Base-by-base conservation (phyloP, 2,329 filamentous ascomycete genomes). In the Cryphonectria naterciae region DNA sequence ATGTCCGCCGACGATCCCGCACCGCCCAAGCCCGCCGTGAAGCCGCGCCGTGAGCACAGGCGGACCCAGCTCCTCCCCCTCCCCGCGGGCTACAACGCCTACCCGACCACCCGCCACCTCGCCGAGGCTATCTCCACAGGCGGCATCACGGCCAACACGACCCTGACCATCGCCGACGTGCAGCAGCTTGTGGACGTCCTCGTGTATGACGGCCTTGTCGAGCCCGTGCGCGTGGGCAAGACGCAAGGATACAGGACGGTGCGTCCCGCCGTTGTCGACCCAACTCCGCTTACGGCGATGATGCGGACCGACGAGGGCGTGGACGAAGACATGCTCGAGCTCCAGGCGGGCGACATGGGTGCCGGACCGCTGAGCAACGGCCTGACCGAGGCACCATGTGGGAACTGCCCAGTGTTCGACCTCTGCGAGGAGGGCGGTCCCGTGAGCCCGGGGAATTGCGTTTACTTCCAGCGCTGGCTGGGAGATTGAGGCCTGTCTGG, bases 391-490 rank as follows among this genome's bases (percentile, higher is more conserved):
- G 91, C 92, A 2, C 96, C 96, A 0, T 99, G 96, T 80, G 95
- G 95, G 1, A 87, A 90, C 69, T 99, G 96, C 80, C 96, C 96
- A 0, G 95, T 98, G 2, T 97, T 97, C 79, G 92, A 96, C 70
- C 86, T 98, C 1, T 99, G 96, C 79, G 92, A 93, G 74, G 93
- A 97, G 72, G 94, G 94, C 8, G 95, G 95, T 0, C 93, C 94
- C 0, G 94, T 99, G 32, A 97, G 92, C 77, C 93, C 95, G 0
- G 92, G 90, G 74, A 97, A 92, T 66, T 99, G 96, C 81, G 92
- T 94, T 68, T 99, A 99, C 79, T 98, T 97, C 78, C 88, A 92
- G 74, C 88, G 91, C 67, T 99, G 96, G 96, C 81, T 98, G 62
- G 87, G 83, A 0, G 82, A 85, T 65, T 80, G 75, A 80, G n/a